phyloP scores from a whole-genome alignment of 306 rosid genomes.

The Dicorynia guianensis region DNA sequence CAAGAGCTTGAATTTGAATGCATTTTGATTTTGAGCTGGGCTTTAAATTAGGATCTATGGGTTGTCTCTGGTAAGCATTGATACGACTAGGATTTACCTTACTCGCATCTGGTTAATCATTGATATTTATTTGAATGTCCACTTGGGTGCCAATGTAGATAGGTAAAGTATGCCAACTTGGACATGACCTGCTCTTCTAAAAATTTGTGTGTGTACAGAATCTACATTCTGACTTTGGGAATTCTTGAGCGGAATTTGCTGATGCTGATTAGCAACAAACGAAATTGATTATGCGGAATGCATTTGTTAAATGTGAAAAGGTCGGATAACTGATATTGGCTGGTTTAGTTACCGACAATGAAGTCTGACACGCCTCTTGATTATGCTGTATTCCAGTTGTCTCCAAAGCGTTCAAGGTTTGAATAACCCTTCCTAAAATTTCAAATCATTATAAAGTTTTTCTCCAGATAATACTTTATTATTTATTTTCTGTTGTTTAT shows the following conservation, averaged over 20 bases:
- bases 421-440: constrained; percentile 34
- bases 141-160: constrained; percentile 49
- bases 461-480: neutral
- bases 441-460: constrained; percentile 13
- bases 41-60: constrained; percentile 63
- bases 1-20: constrained; percentile 33
- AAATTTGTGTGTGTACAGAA: constrained; percentile 27
- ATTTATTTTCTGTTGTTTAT: constrained; percentile 5
- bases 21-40: constrained; percentile 37
- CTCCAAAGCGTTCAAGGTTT: constrained; percentile 88
- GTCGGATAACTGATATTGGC: constrained; percentile 43
- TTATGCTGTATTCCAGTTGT: constrained; percentile 88
- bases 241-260: constrained; percentile 30
- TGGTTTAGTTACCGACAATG: constrained; percentile 63
- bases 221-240: constrained; percentile 41
- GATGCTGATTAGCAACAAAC: constrained; percentile 34
- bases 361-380: constrained; percentile 89
- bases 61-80: constrained; percentile 44
- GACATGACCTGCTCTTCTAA: constrained; percentile 33
- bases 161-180: constrained; percentile 46
- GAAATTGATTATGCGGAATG: constrained; percentile 36
- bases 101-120: constrained; percentile 19
- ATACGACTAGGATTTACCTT: constrained; percentile 39
- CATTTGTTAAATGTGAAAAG: constrained; percentile 52
- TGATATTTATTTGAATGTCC: constrained; percentile 27